These are phyloP conservation scores for Dictyostelium citrinum DNA, from an alignment of 78 protist genomes.

Conservation along the genomic window DNA sequence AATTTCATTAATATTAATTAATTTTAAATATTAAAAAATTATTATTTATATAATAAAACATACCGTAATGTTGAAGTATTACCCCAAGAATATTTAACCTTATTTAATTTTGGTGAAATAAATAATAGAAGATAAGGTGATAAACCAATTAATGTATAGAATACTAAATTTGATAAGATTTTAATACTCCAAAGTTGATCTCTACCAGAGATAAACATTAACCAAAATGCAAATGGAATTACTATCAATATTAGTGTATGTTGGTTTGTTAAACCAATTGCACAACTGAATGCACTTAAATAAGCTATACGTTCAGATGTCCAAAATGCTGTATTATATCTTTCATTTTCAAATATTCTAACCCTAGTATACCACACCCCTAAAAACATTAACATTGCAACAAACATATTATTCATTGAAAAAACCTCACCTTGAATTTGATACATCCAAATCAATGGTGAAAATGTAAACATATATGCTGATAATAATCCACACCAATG, in stretches of 20 bases:
- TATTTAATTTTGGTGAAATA: slow-evolving; percentile 19
- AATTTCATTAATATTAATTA: no score
- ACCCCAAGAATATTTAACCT: slow-evolving; percentile 69
- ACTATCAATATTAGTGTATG: slow-evolving; percentile 83
- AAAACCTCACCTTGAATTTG: slow-evolving; percentile 86
- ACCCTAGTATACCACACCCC: slow-evolving; percentile 42
- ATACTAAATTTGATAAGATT: background rate
- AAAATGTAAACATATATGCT: slow-evolving; percentile 65
- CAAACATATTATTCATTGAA: slow-evolving; percentile 84
- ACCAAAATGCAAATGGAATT: slow-evolving; percentile 73
- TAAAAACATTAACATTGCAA: slow-evolving; percentile 28
- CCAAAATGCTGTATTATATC: slow-evolving; percentile 45
- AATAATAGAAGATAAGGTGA: slow-evolving; percentile 81
- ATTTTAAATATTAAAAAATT: no score
- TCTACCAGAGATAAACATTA: slow-evolving; percentile 37
- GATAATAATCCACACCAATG: slow-evolving; percentile 56
- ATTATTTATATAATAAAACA: no score
- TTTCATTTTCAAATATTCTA: slow-evolving; percentile 49
- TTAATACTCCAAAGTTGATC: slow-evolving; percentile 30
- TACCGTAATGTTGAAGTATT: slow-evolving; percentile 37
- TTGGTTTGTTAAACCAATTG: slow-evolving; percentile 85
- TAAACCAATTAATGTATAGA: slow-evolving; percentile 60
- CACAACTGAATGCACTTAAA: slow-evolving; percentile 77
- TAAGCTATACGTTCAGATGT: slow-evolving; percentile 34
- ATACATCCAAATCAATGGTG: slow-evolving; percentile 87